These are phyloP conservation scores for Dissophora ornata DNA, from an alignment of 192 early-diverging fungal genomes.

Conservation along the genomic window DNA sequence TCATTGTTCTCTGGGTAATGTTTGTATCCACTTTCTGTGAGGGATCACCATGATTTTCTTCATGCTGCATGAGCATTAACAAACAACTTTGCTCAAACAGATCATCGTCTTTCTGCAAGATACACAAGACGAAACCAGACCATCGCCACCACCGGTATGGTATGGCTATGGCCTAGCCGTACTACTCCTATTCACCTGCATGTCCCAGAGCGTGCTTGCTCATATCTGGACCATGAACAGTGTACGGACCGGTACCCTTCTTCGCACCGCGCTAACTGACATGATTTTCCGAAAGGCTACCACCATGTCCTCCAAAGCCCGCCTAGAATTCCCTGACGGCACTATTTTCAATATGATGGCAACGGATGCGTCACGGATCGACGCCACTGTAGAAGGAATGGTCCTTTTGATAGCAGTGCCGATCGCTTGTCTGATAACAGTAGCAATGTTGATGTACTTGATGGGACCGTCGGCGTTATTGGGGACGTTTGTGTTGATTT, in stretches of 20 bases:
- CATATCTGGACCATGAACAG: slow-evolving; percentile 4
- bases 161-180: slow-evolving; percentile 26
- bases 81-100: slow-evolving; percentile 3
- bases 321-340: slow-evolving; percentile 44
- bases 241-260: background rate
- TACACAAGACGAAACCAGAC: slow-evolving; percentile 9
- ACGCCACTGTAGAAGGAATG: slow-evolving; percentile 10
- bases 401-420: slow-evolving; percentile 66
- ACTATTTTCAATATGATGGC: slow-evolving; percentile 63
- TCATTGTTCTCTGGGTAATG: slow-evolving; percentile 33
- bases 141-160: slow-evolving; percentile 20
- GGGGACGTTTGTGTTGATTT: slow-evolving; percentile 74
- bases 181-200: background rate
- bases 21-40: too few relatives aligned
- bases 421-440: slow-evolving; percentile 69
- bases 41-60: too few relatives aligned
- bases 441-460: slow-evolving; percentile 73
- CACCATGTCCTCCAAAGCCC: slow-evolving; percentile 31
- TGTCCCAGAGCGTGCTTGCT: background rate
- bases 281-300: slow-evolving; percentile 37
- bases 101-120: slow-evolving; percentile 30
- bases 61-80: background rate
- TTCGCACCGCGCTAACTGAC: slow-evolving; percentile 20
- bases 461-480: slow-evolving; percentile 84
- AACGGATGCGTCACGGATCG: slow-evolving; percentile 41